phyloP scores from a whole-genome alignment of 352 stramenopile genomes.

The Pythium brachiatum region DNA sequence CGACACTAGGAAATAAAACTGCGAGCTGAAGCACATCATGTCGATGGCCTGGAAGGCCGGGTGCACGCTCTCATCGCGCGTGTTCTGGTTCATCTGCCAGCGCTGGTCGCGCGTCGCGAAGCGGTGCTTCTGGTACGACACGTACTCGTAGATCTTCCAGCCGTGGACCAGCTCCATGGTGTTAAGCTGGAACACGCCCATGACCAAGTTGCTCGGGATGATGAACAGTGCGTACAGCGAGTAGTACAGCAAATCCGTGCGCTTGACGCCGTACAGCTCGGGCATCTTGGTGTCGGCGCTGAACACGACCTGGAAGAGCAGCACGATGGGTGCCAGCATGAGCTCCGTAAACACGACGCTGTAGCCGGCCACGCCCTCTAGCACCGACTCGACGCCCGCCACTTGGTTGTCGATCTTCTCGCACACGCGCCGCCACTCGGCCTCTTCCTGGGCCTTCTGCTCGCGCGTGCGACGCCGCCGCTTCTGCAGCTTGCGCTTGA shows the following conservation, averaged over 20 bases:
- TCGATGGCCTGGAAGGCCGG: constrained; percentile 92
- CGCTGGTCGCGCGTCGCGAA: constrained; percentile 92
- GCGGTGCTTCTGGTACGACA: constrained; percentile 94
- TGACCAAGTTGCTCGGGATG: constrained; percentile 92
- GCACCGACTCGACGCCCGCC: constrained; percentile 92
- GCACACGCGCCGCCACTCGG: constrained; percentile 91
- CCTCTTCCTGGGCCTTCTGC: constrained; percentile 91
- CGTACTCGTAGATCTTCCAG: constrained; percentile 98
- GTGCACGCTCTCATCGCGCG: constrained; percentile 92
- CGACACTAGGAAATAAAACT: constrained; percentile 90
- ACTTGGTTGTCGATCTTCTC: constrained; percentile 93
- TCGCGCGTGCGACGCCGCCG: constrained; percentile 80
- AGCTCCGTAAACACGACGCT: constrained; percentile 87
- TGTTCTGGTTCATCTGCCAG: constrained; percentile 88
- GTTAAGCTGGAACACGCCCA: constrained; percentile 95
- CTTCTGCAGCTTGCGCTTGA: constrained; percentile 76
- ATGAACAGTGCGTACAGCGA: constrained; percentile 93
- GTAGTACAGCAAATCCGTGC: constrained; percentile 95
- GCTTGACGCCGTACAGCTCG: constrained; percentile 89
- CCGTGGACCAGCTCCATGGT: constrained; percentile 95
- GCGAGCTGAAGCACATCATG: constrained; percentile 94
- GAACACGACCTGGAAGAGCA: constrained; percentile 90
- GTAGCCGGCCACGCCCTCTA: constrained; percentile 90
- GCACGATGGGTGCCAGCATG: constrained; percentile 84
- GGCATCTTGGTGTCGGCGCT: constrained; percentile 90